Evolutionary conservation across 257 asterid species (phyloP).

Genomic region (Phtheirospermum japonicum): DNA sequence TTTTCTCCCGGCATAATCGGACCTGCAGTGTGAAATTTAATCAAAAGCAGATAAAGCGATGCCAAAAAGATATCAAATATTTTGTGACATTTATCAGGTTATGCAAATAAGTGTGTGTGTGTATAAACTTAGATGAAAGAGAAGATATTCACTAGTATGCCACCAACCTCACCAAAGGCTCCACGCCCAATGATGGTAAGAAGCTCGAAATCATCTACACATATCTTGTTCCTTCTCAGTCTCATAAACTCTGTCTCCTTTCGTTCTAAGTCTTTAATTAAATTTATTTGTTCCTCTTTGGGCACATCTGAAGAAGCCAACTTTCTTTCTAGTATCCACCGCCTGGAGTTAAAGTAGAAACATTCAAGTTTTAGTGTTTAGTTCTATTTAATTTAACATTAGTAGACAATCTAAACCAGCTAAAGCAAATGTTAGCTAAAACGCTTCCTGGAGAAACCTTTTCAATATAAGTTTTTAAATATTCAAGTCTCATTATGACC

Average conservation of each 20-base stretch:
- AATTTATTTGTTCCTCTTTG: constrained; percentile 79
- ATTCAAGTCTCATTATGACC: background rate
- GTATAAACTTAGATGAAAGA: background rate
- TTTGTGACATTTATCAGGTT: constrained; percentile 5
- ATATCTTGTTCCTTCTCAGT: constrained; percentile 86
- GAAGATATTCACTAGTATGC: constrained; percentile 23
- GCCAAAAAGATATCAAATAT: background rate
- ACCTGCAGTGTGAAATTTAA: constrained; percentile 51
- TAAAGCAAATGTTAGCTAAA: background rate
- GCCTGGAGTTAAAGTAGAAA: constrained; percentile 46
- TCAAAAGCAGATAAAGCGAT: constrained; percentile 22
- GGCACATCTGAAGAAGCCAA: constrained; percentile 98
- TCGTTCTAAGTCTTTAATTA: constrained; percentile 85
- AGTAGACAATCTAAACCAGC: constrained; percentile 7
- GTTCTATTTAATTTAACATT: constrained; percentile 6
- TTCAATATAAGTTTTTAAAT: background rate
- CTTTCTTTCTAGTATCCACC: constrained; percentile 89
- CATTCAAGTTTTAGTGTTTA: constrained; percentile 11
- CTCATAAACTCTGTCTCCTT: constrained; percentile 96
- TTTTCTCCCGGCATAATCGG: constrained; percentile 86
- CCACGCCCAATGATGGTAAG: constrained; percentile 96
- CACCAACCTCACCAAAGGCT: constrained; percentile 93
- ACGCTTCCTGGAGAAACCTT: constrained; percentile 1
- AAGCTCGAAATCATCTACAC: constrained; percentile 96
- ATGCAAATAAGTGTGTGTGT: background rate